Evolutionary conservation across 2,329 filamentous ascomycete genomes (phyloP), one percentile per base, ranked within the genome.

Genomic region (Fusarium newnesense): DNA sequence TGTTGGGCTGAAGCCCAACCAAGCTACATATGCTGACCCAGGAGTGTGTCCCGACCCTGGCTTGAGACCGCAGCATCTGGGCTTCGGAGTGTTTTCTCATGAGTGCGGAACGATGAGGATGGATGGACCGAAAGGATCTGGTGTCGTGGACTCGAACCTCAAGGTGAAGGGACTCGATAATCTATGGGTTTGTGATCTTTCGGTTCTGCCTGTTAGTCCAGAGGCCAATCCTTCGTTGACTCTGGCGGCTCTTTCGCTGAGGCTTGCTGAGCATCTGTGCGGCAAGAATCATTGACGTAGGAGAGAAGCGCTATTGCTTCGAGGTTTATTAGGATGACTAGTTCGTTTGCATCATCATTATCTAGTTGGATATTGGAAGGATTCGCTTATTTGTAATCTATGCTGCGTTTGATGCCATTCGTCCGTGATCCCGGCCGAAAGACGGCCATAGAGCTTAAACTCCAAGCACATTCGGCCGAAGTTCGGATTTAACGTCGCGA

Each of bases 71-170:
- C 72, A 74, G 21, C 72, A 74, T 30, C 2, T 74, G 21, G 72
- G 72, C 0, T 74, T 74, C 1, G 72, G 72, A 0, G 72, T 74
- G 1, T 74, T 74, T 11, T 74, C 70, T 4, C 70, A 74, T 9
- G 72, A 74, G 13, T 63, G 71, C 2, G 72, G 72, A 30, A 74
- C 72, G 0, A 74, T 74, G 72, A 50, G 72, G 9, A 74, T 74
- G 72, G 71, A 69, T 26, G 63, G 68, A 0, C 70, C 70, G 0
- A 50, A 58, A 0, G 46, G 61, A 0, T 2, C 37, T 7, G 72
- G 72, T 0, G 71, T 74, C 0, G 72, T 74, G 0, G 68, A 74
- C 16, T 28, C 46, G 0, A 26, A 74, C 7, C 47, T 74, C 4
- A 64, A 69, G 43, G 67, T 74, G 2, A 71, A 74, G 39, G 67